Base-by-base conservation (phyloP, 2,329 filamentous ascomycete species). In the Periconia sp. region DNA sequence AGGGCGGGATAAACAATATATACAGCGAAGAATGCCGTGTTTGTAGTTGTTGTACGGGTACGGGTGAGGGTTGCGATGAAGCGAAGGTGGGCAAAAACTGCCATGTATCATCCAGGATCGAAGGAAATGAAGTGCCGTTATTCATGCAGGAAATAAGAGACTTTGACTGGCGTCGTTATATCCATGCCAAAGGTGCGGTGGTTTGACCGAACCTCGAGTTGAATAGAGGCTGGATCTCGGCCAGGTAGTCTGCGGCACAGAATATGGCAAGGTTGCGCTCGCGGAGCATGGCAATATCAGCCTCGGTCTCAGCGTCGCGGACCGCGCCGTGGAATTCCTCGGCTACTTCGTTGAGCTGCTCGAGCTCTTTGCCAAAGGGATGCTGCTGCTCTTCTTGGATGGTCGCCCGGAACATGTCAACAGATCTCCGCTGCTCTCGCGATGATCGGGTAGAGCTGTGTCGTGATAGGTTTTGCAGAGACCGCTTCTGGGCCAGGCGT, bases 341-440 rank as follows among this genome's bases (percentile, higher is more conserved):
- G 0, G 89, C 93, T 15, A 97, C 83, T 75, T 97, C 94, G 49
- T 92, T 91, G 20, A 97, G 90, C 75, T 97, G 89, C 52, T 91
- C 91, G 49, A 97, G 80, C 75, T 99, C 94, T 47, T 88, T 87
- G 49, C 91, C 91, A 66, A 97, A 97, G 0, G 93, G 93, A 71
- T 94, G 85, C 44, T 75, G 35, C 74, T 82, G 58, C 69, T 72
- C 65, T 69, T 72, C 65, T 53, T 59, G 66, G 60, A 63, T 64
- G 53, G 66, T 61, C 52, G 55, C 46, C 19, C 47, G 50, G 69
- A 81, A 76, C 68, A 78, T 74, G 59, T 80, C 75, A 45, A 72
- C 37, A 10, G 74, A 76, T 31, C 68, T 57, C 72, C 81, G 76
- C 79, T 84, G 53, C 62, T 87, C 86, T 57, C 81, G 81, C 1